These are phyloP conservation scores for Peronospora belbahrii DNA, from an alignment of 352 stramenopile genomes.

Conservation along the genomic window DNA sequence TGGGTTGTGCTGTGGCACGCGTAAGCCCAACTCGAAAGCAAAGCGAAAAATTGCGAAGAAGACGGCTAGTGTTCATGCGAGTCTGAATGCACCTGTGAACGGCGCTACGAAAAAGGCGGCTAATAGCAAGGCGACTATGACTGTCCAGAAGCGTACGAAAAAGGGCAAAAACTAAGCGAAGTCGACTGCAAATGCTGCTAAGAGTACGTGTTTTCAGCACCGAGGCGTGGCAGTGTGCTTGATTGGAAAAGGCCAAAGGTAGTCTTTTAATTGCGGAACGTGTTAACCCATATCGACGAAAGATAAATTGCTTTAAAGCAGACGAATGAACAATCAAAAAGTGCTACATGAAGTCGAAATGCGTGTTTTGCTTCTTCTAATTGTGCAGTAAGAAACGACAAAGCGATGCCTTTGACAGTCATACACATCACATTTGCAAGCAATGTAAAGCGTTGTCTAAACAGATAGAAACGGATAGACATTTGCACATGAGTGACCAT, in stretches of 20 bases:
- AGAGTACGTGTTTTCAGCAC: background rate
- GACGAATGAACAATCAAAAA: too few relatives aligned
- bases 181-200: conserved; percentile 1
- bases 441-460: too few relatives aligned
- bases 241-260: background rate
- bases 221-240: conserved; percentile 7
- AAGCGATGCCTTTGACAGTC: too few relatives aligned
- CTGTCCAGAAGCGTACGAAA: conserved; percentile 22
- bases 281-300: too few relatives aligned
- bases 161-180: conserved; percentile 27
- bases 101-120: conserved; percentile 17
- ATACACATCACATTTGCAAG: too few relatives aligned
- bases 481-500: too few relatives aligned
- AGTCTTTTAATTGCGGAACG: background rate
- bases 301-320: too few relatives aligned
- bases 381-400: too few relatives aligned
- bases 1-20: conserved; percentile 48
- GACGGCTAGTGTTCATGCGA: conserved; percentile 11
- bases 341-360: too few relatives aligned
- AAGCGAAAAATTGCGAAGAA: conserved; percentile 45
- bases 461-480: too few relatives aligned
- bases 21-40: conserved; percentile 34
- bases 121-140: conserved; percentile 13
- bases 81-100: conserved; percentile 14
- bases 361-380: too few relatives aligned